Conservation (phyloP, 805 yeast genomes). For the Saturnispora serradocipensis region DNA sequence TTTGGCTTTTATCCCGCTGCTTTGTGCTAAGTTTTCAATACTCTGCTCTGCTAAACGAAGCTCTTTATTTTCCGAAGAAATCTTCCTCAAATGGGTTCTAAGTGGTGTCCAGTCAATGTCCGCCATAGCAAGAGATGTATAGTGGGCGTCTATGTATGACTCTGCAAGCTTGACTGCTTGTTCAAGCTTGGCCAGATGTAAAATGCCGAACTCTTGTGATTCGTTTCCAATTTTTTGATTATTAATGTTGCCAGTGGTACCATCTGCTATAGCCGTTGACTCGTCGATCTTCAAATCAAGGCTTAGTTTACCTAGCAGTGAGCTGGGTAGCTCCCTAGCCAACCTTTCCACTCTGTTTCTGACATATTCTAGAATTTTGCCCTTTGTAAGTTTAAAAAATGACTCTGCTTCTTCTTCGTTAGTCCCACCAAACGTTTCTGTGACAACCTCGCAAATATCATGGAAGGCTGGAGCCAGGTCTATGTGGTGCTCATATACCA, state of each 20-base stretch:
- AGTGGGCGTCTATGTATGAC: not conserved
- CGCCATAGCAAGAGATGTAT: not conserved
- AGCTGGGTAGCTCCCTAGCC: slow-evolving; percentile 29
- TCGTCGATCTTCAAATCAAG: not conserved
- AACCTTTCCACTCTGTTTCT: slow-evolving; percentile 31
- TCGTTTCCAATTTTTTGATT: not conserved
- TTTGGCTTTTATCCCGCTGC: slow-evolving; percentile 15
- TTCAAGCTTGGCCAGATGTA: not conserved
- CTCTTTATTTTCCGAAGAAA: slow-evolving; percentile 16
- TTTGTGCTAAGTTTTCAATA: slow-evolving; percentile 18
- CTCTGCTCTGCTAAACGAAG: slow-evolving; percentile 25
- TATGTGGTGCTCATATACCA: not conserved
- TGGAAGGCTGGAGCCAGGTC: slow-evolving; percentile 1
- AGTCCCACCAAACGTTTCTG: slow-evolving; percentile 30
- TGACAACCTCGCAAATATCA: slow-evolving; percentile 31
- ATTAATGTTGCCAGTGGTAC: not conserved
- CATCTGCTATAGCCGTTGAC: slow-evolving; percentile 2
- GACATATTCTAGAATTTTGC: slow-evolving; percentile 32
- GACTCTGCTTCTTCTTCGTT: slow-evolving; percentile 33
- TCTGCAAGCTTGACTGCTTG: not conserved
- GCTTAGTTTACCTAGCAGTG: slow-evolving; percentile 14
- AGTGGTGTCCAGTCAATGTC: not conserved
- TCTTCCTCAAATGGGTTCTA: slow-evolving; percentile 8
- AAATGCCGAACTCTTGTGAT: not conserved
- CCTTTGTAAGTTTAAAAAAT: slow-evolving; percentile 36